Base-by-base conservation (phyloP, 371 early-diverging fungal species). In the Rhizopus microsporus region DNA sequence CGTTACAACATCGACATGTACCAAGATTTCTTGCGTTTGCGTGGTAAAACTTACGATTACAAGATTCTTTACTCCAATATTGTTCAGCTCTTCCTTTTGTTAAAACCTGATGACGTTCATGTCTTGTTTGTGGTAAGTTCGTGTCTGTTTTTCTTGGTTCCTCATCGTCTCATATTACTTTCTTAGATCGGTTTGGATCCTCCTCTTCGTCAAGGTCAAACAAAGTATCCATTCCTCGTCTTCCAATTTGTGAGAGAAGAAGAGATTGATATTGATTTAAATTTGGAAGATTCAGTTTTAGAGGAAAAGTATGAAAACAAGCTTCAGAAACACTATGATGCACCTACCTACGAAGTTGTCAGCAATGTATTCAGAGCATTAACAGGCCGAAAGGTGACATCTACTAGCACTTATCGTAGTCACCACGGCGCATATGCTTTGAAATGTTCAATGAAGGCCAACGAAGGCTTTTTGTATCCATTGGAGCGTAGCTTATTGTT, bases 171-270 rank as follows among this genome's bases (percentile, higher is more conserved):
- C 23, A 23, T 23, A 23, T 48, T 34, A 1, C 13, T 30, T 51
- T 5, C 43, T 10, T 67, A 83, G 84, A 84, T 99, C 55, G 93
- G 91, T 31, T 81, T 99, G 63, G 96, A 97, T 62, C 98, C 98
- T 46, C 98, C 99, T 12, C 78, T 99, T 51, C 87, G 98, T 50
- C 99, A 99, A 77, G 99, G 99, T 50, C 99, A 99, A 73, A 99
- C 99, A 23, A 85, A 92, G 67, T 99, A 99, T 80, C 94, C 96
- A 5, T 96, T 92, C 80, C 68, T 99, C 67, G 97, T 97, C 9
- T 88, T 99, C 77, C 96, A 97, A 69, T 95, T 99, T 81, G 88
- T 90, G 33, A 82, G 89, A 35, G 95, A 96, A 58, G 95, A 96
- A 55, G 95, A 97, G 57, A 84, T 88, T 8, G 94, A 95, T 47